Evolutionary conservation across 2,329 filamentous ascomycete species (phyloP).

Genomic region (Pyrenophora tritici-repentis): DNA sequence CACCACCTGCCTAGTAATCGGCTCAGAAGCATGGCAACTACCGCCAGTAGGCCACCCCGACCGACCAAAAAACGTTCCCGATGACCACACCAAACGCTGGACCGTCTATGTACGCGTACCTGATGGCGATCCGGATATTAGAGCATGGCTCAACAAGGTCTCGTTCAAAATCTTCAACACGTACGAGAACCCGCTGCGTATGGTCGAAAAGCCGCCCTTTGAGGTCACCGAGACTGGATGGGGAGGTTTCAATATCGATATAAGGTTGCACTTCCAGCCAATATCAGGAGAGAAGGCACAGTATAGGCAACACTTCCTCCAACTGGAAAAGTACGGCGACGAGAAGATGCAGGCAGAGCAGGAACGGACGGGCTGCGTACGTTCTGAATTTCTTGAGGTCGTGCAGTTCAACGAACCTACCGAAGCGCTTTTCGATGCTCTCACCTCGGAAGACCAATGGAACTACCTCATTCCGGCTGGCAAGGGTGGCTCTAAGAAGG

Average conservation of each 20-base stretch:
- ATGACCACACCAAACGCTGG: constrained; percentile 97
- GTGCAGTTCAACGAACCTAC: constrained; percentile 97
- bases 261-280: constrained; percentile 90
- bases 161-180: constrained; percentile 99
- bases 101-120: constrained; percentile 90
- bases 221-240: constrained; percentile 91
- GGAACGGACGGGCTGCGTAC: constrained; percentile 61
- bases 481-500: constrained; percentile 52
- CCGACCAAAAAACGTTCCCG: constrained; percentile 70
- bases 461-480: constrained; percentile 49
- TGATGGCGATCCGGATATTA: constrained; percentile 82
- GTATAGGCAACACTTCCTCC: constrained; percentile 90
- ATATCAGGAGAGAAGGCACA: constrained; percentile 92
- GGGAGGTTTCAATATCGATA: constrained; percentile 96
- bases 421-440: constrained; percentile 84
- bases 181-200: constrained; percentile 87
- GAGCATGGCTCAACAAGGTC: constrained; percentile 94
- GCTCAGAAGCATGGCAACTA: constrained; percentile 58
- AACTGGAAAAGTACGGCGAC: constrained; percentile 84
- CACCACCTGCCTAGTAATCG: constrained; percentile 50
- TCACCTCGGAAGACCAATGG: constrained; percentile 73
- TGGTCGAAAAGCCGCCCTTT: constrained; percentile 74
- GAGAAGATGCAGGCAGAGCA: constrained; percentile 68
- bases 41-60: constrained; percentile 71
- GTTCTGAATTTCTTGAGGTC: constrained; percentile 86